Evolutionary conservation across 2,329 filamentous ascomycete genomes (phyloP).

Genomic region (Cordyceps tenuipes): DNA sequence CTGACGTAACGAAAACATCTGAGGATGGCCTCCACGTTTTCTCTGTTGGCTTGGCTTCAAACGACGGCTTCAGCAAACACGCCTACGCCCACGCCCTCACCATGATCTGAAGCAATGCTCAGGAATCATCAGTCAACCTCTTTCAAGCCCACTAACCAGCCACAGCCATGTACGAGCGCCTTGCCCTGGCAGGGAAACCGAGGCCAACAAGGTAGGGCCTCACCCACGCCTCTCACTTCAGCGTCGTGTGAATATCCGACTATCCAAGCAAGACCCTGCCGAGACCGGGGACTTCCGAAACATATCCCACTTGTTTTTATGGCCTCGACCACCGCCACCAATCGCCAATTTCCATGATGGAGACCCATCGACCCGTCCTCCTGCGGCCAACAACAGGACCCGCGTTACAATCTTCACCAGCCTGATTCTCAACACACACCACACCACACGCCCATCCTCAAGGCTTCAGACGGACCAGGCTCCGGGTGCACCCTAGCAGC

Average conservation of each 20-base stretch:
- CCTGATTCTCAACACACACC: background rate
- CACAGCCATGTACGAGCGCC: background rate
- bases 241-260: background rate
- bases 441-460: background rate
- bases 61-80: background rate
- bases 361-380: background rate
- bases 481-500: background rate
- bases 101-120: background rate
- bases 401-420: background rate
- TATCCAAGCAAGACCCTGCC: background rate
- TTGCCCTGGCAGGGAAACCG: background rate
- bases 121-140: background rate
- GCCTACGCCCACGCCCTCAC: background rate
- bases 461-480: background rate
- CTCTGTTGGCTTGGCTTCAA: background rate
- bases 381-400: background rate
- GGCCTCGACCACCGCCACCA: background rate
- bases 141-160: background rate
- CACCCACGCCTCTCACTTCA: background rate
- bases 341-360: background rate
- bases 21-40: background rate
- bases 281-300: background rate
- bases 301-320: background rate
- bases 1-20: no score
- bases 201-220: background rate